These are phyloP conservation scores for Arthrobotrys iridis DNA, from an alignment of 2,329 filamentous ascomycete species.

Conservation along the genomic window DNA sequence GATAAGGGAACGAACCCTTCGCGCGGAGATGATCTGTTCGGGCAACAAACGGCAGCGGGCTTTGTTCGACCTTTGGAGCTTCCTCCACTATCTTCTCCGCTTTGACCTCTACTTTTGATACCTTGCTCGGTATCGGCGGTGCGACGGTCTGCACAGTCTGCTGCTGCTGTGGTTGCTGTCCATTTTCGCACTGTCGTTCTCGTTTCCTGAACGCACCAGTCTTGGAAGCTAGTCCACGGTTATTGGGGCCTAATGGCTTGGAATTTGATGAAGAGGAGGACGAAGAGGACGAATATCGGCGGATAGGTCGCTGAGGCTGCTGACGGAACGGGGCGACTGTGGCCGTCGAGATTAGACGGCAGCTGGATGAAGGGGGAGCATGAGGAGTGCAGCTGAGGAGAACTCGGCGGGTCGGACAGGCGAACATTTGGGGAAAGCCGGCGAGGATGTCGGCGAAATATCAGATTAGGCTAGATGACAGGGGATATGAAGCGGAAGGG, in stretches of 20 bases:
- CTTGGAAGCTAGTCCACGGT: slow-evolving; percentile 41
- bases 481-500: not conserved
- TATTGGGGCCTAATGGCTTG: slow-evolving; percentile 48
- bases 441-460: not conserved
- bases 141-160: slow-evolving; percentile 39
- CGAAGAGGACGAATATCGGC: slow-evolving; percentile 49
- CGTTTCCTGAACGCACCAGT: slow-evolving; percentile 51
- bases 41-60: slow-evolving; percentile 42
- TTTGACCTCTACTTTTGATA: slow-evolving; percentile 32
- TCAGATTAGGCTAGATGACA: not conserved
- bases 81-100: slow-evolving; percentile 17
- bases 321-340: slow-evolving; percentile 32
- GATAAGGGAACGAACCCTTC: slow-evolving; percentile 32
- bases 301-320: slow-evolving; percentile 26
- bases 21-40: slow-evolving; percentile 46
- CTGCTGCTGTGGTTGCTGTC: slow-evolving; percentile 18
- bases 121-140: slow-evolving; percentile 36
- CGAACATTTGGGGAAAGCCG: slow-evolving; percentile 46
- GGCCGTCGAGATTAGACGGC: slow-evolving; percentile 49
- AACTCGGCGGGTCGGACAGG: slow-evolving; percentile 49
- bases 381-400: slow-evolving; percentile 42
- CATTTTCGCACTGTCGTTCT: slow-evolving; percentile 48
- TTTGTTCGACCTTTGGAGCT: slow-evolving; percentile 24
- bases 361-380: slow-evolving; percentile 35
- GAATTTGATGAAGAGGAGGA: slow-evolving; percentile 44